phyloP scores from a whole-genome alignment of 1,284 basidiomycete genomes.

The Volvariella surrecta region DNA sequence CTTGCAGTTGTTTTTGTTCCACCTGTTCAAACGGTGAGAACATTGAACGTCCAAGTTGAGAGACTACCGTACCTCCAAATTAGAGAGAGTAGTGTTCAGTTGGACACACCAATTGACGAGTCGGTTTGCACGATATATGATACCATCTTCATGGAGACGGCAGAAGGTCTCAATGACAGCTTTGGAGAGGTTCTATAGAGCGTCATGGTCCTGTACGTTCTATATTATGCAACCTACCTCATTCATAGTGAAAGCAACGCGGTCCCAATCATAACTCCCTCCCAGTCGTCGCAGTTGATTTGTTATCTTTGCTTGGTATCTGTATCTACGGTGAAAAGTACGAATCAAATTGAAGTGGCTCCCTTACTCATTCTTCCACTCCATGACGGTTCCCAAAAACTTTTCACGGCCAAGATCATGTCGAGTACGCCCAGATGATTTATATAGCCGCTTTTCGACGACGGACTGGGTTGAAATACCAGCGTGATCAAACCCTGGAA shows the following conservation, averaged over 20 bases:
- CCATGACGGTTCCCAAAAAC: slow-evolving; percentile 89
- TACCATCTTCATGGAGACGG: slow-evolving; percentile 85
- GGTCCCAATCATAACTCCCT: slow-evolving; percentile 91
- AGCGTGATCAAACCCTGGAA: slow-evolving; percentile 97
- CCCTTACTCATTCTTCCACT: slow-evolving; percentile 93
- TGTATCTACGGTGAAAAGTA: slow-evolving; percentile 8
- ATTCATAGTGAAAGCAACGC: slow-evolving; percentile 95
- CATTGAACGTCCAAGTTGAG: background rate
- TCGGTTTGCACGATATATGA: slow-evolving; percentile 94
- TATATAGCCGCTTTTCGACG: slow-evolving; percentile 90
- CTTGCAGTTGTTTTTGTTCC: slow-evolving; percentile 89
- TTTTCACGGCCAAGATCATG: slow-evolving; percentile 93
- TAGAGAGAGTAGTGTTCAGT: slow-evolving; percentile 94
- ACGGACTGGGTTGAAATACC: slow-evolving; percentile 99
- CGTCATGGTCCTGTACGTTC: background rate
- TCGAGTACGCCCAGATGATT: slow-evolving; percentile 75
- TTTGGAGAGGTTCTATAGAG: slow-evolving; percentile 58
- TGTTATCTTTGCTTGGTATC: slow-evolving; percentile 88
- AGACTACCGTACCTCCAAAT: slow-evolving; percentile 68
- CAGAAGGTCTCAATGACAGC: slow-evolving; percentile 94
- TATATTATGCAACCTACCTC: slow-evolving; percentile 38
- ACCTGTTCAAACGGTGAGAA: slow-evolving; percentile 44
- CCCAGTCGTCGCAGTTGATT: slow-evolving; percentile 87
- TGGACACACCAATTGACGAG: slow-evolving; percentile 98
- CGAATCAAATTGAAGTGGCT: slow-evolving; percentile 3